Base-by-base conservation (phyloP, 768 basidiomycete genomes). In the Termitomyces sp. region DNA sequence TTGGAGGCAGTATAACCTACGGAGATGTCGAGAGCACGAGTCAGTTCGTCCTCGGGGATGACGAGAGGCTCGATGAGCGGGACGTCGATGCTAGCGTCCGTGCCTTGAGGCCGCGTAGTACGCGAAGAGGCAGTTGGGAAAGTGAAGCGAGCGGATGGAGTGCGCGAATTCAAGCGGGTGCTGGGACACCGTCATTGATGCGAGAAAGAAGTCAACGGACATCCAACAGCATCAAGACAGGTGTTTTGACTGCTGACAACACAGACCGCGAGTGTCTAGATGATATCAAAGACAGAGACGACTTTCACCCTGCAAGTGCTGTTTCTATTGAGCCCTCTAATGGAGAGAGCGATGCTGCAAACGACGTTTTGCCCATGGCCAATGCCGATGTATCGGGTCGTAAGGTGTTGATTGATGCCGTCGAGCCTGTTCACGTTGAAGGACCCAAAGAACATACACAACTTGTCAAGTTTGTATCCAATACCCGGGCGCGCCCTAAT, bases 101-200 rank as follows among this genome's bases (percentile, higher is more conserved):
- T 7, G 95, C 95, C n/a, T 75, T 97, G 65, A 77, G 94, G 61
- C 91, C 92, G 1, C 77, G 94, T 58, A 91, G 91, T 72, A 91
- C 91, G 9, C 80, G 93, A 66, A 79, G 92, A 66, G 89, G 90
- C 0, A 95, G 93, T 67, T 95, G 94, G 91, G 95, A 91, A 65
- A 95, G 93, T 66, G 89, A 89, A 67, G 87, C 83, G 28, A 94
- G 91, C 64, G 82, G 88, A 46, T 95, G 93, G 93, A 93, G 91
- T 69, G 92, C 93, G 6, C 76, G 80, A 61, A 72, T 89, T 33
- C 82, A 82, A 47, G 72, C 70, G 20, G 79, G 76, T 3, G 73
- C 77, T 8, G 79, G 79, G 26, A 75, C 80, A 5, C 73, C 81
- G 1, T 79, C 79, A 1, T 68, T 80, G 56, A 68, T 67, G 26